A percentile compares a stretch with the other conserved stretches of the same genome.
Conservation (phyloP, 2,329 filamentous ascomycete genomes). For the Rutstroemia sydowiana region DNA sequence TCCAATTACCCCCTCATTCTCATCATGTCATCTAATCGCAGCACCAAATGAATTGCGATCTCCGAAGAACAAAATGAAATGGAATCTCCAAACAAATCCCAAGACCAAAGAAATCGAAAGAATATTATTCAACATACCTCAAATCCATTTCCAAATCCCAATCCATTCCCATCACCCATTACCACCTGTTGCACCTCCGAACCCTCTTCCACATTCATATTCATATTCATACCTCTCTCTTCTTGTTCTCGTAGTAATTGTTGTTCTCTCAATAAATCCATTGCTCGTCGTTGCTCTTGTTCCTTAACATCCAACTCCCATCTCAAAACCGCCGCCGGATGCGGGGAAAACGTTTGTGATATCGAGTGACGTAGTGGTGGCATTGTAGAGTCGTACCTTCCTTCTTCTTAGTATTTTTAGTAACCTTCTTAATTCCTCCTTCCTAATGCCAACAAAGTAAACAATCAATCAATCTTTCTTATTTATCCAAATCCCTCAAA, state of each 20-base stretch:
- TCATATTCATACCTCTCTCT: not conserved
- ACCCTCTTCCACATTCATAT: not conserved
- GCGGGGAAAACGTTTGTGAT: slow-evolving; percentile 19
- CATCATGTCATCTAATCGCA: not conserved
- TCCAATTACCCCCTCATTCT: not conserved
- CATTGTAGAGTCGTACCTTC: too few species aligned
- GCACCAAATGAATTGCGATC: too few species aligned
- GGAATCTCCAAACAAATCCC: too few species aligned
- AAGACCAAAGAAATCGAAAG: too few species aligned
- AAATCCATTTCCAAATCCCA: not conserved
- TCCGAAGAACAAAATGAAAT: too few species aligned
- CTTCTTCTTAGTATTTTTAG: too few species aligned
- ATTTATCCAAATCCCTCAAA: too few species aligned
- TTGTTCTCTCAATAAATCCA: not conserved
- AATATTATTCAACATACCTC: not conserved
- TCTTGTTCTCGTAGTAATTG: not conserved
- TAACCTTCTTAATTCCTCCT: too few species aligned
- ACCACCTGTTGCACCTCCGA: too few species aligned
- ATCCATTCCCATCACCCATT: too few species aligned
- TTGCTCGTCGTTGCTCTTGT: not conserved
- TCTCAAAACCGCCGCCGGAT: slow-evolving; percentile 5
- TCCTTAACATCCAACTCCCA: not conserved
- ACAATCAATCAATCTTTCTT: too few species aligned
- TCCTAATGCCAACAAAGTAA: too few species aligned
- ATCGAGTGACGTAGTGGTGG: slow-evolving; percentile 14